phyloP scores from a whole-genome alignment of 2,329 filamentous ascomycete species.

The Alternaria sp. region DNA sequence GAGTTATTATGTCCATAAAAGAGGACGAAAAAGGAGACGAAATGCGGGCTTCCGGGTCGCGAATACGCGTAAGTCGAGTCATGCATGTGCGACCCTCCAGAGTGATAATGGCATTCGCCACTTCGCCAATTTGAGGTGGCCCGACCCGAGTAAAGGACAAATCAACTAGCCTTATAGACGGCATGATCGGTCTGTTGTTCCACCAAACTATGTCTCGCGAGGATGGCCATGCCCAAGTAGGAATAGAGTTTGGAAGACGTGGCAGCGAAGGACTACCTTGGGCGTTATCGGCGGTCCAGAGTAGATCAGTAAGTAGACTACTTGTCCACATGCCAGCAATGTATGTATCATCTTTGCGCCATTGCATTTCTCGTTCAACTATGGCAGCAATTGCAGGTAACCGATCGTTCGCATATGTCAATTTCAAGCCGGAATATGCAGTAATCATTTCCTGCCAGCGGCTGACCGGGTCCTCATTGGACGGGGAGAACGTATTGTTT shows the following conservation, averaged over 20 bases:
- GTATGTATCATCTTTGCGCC: background rate
- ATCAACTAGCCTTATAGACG: background rate
- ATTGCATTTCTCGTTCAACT: background rate
- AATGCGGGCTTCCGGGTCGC: too few species aligned
- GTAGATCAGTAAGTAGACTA: background rate
- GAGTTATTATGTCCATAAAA: too few species aligned
- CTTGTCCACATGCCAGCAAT: background rate
- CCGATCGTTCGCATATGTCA: background rate
- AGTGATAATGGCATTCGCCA: background rate
- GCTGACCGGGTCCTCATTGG: too few species aligned
- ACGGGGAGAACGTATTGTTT: too few species aligned
- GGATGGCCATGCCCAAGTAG: background rate
- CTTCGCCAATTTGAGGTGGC: background rate
- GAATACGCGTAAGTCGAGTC: too few species aligned
- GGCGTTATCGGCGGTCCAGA: too few species aligned
- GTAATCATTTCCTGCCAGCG: background rate
- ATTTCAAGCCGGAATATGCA: background rate
- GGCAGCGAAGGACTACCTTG: too few species aligned
- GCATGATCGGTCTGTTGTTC: accelerated
- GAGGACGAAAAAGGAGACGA: too few species aligned
- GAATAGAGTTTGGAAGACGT: background rate
- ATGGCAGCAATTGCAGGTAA: background rate
- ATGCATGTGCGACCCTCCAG: background rate
- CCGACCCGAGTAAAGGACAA: background rate
- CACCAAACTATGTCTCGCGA: accelerated